A percentile compares a stretch with the other conserved stretches of the same genome.
Evolutionary conservation across 2,329 filamentous ascomycete genomes (phyloP).

Genomic region (Trichoderma semiorbis): DNA sequence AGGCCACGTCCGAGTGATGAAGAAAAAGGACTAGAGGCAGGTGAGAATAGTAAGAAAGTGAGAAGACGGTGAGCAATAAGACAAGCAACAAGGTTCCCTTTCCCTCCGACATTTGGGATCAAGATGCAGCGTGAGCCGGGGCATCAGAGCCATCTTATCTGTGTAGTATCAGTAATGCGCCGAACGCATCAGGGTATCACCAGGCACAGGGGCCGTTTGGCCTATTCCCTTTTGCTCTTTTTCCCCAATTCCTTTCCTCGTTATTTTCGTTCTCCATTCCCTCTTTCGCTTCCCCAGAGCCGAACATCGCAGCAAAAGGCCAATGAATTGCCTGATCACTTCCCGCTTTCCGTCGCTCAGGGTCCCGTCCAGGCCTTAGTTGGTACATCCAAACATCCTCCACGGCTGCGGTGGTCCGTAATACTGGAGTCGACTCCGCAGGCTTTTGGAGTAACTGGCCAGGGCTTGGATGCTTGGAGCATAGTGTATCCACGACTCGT

Average conservation of each 20-base stretch:
- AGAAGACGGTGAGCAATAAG: neutral
- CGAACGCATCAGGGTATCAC: neutral
- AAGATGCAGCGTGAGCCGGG: neutral
- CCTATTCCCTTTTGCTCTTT: neutral
- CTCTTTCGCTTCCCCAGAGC: neutral
- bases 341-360: neutral
- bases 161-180: neutral
- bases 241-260: neutral
- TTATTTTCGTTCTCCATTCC: neutral
- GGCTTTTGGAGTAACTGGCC: neutral
- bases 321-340: neutral
- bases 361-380: neutral
- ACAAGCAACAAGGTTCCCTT: neutral
- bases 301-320: neutral
- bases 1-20: neutral
- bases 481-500: neutral
- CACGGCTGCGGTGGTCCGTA: neutral
- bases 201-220: neutral
- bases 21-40: neutral
- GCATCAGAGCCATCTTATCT: neutral
- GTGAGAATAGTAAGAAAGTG: neutral
- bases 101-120: neutral
- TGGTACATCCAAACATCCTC: neutral
- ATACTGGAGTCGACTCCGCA: conserved; percentile 13
- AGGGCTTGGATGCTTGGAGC: conserved; percentile 5